Conservation (phyloP, 2,329 filamentous ascomycete genomes). For the Diaporthe sp. region DNA sequence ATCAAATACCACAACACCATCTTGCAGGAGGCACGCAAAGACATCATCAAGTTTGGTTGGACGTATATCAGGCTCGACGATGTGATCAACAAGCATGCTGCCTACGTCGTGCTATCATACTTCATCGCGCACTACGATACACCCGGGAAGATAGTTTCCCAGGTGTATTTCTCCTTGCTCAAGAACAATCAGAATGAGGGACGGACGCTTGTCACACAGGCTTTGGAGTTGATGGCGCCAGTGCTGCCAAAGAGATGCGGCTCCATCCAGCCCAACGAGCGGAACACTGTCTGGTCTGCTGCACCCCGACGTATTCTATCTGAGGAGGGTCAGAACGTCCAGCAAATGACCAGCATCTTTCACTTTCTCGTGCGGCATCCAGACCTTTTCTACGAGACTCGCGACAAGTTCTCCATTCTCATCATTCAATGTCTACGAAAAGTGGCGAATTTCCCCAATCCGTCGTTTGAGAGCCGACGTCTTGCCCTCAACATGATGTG, state of each 20-base stretch:
- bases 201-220: constrained; percentile 90
- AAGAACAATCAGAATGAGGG: constrained; percentile 97
- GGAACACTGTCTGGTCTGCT: constrained; percentile 87
- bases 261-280: constrained; percentile 71
- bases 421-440: constrained; percentile 92
- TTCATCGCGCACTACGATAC: constrained; percentile 99
- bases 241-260: constrained; percentile 88
- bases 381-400: constrained; percentile 92
- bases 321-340: constrained; percentile 94
- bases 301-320: constrained; percentile 91
- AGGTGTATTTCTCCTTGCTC: constrained; percentile 92
- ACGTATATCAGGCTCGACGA: constrained; percentile 98
- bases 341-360: constrained; percentile 97
- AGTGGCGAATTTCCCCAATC: constrained; percentile 84
- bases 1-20: constrained; percentile 94
- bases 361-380: constrained; percentile 95
- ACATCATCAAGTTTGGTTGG: constrained; percentile 99
- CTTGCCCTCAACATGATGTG: constrained; percentile 91
- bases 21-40: constrained; percentile 92
- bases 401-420: constrained; percentile 89
- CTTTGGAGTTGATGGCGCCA: constrained; percentile 93
- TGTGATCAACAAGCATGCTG: constrained; percentile 98
- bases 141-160: constrained; percentile 92
- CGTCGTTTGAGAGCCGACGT: constrained; percentile 92
- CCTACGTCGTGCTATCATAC: constrained; percentile 96